phyloP scores from a whole-genome alignment of 164 flowering plant genomes.

The Nymphaea thermarum region DNA sequence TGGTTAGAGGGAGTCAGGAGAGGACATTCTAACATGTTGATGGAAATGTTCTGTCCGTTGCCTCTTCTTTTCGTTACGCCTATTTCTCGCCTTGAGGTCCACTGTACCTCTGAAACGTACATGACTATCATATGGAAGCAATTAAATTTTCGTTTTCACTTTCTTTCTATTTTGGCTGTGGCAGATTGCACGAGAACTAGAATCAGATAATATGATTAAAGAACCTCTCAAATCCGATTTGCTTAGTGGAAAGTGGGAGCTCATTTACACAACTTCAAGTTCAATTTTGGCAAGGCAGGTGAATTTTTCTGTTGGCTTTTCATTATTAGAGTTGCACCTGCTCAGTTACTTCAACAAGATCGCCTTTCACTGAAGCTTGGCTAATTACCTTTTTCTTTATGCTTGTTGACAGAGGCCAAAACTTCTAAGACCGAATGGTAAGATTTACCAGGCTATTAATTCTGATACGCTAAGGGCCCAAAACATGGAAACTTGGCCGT shows the following conservation, averaged over 20 bases:
- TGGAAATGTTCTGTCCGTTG: too few relatives aligned
- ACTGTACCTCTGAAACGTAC: too few relatives aligned
- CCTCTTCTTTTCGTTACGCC: too few relatives aligned
- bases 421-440: conserved; percentile 52
- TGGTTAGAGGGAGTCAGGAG: too few relatives aligned
- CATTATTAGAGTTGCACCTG: background rate
- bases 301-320: background rate
- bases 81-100: too few relatives aligned
- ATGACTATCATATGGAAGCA: too few relatives aligned
- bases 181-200: conserved; percentile 70
- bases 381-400: background rate
- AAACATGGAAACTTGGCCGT: conserved; percentile 85
- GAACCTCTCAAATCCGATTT: conserved; percentile 72
- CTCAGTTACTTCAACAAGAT: background rate
- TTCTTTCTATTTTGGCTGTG: conserved; percentile 1
- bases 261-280: conserved; percentile 74
- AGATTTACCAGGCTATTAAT: conserved; percentile 76
- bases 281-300: conserved; percentile 81
- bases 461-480: conserved; percentile 76
- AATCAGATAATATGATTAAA: conserved; percentile 57
- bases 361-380: background rate
- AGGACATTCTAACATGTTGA: too few relatives aligned
- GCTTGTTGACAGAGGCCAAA: conserved; percentile 61
- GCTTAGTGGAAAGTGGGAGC: conserved; percentile 92
- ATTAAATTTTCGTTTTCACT: too few relatives aligned